A percentile compares a stretch with the other conserved stretches of the same genome.
phyloP scores from a whole-genome alignment of 345 rosid species.

The Angophora floribunda region DNA sequence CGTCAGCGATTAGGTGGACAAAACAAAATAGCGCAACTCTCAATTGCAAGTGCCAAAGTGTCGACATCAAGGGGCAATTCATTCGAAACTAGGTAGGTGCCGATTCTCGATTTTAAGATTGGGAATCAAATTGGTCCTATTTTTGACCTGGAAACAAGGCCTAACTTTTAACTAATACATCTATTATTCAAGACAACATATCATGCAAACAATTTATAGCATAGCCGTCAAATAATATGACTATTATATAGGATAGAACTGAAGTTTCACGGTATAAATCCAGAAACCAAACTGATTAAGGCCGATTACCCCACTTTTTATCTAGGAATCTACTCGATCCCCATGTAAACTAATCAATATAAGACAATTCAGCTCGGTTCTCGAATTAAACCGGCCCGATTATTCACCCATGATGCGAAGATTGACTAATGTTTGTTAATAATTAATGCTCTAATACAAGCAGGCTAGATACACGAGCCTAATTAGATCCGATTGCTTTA shows the following conservation, averaged over 20 bases:
- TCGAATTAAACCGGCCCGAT: no score
- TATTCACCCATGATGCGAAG: no score
- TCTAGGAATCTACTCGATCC: not conserved
- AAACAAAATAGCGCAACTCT: not conserved
- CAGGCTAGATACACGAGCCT: no score
- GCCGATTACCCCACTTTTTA: fast-evolving
- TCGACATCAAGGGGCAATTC: not conserved
- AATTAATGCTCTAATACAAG: no score
- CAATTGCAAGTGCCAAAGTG: not conserved
- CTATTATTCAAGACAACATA: not conserved
- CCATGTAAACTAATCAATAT: fast-evolving
- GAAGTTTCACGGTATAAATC: not conserved
- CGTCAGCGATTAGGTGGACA: not conserved
- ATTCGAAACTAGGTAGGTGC: not conserved
- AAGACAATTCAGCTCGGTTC: no score
- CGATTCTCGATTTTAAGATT: not conserved
- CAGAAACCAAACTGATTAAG: not conserved
- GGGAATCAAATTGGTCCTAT: fast-evolving
- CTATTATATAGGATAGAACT: not conserved
- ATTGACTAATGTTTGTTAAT: no score
- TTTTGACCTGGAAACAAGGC: not conserved
- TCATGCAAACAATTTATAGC: not conserved
- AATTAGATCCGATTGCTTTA: no score
- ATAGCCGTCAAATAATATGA: not conserved
- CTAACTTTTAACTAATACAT: not conserved